Evolutionary conservation across 768 basidiomycete genomes (phyloP).

Genomic region (Russula vinacea): DNA sequence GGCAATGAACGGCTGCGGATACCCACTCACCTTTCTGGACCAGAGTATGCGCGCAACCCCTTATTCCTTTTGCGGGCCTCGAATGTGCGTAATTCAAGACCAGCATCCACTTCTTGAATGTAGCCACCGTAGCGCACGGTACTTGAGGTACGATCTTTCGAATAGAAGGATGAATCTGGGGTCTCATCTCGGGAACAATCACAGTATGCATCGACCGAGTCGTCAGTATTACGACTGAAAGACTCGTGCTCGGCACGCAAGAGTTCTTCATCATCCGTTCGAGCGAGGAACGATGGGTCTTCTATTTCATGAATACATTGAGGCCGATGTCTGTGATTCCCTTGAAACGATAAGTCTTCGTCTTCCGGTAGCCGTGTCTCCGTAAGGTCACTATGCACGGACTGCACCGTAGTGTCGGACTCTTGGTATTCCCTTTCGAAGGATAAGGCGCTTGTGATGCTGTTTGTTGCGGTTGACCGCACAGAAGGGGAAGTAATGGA

Average conservation of each 20-base stretch:
- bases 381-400: constrained; percentile 31
- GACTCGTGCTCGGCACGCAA: constrained; percentile 19
- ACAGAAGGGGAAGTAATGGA: constrained; percentile 32
- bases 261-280: constrained; percentile 21
- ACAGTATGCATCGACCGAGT: constrained; percentile 27
- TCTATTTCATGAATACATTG: constrained; percentile 57
- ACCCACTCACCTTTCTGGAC: constrained; percentile 16
- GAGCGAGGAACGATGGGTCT: constrained; percentile 36
- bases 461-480: constrained; percentile 40
- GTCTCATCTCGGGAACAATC: constrained; percentile 29
- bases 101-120: constrained; percentile 54
- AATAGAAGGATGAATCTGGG: constrained; percentile 2
- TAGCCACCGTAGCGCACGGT: constrained; percentile 50
- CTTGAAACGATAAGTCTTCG: constrained; percentile 17
- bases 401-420: constrained; percentile 35
- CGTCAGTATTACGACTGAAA: constrained; percentile 9
- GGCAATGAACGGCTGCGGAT: not conserved
- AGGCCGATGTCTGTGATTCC: constrained; percentile 10
- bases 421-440: constrained; percentile 38
- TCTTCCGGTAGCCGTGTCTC: constrained; percentile 22
- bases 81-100: constrained; percentile 51
- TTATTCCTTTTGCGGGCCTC: constrained; percentile 21
- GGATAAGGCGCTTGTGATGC: constrained; percentile 37
- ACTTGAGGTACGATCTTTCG: constrained; percentile 29
- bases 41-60: constrained; percentile 4